phyloP scores from a whole-genome alignment of 371 early-diverging fungal genomes.

The Sporodiniella umbellata region DNA sequence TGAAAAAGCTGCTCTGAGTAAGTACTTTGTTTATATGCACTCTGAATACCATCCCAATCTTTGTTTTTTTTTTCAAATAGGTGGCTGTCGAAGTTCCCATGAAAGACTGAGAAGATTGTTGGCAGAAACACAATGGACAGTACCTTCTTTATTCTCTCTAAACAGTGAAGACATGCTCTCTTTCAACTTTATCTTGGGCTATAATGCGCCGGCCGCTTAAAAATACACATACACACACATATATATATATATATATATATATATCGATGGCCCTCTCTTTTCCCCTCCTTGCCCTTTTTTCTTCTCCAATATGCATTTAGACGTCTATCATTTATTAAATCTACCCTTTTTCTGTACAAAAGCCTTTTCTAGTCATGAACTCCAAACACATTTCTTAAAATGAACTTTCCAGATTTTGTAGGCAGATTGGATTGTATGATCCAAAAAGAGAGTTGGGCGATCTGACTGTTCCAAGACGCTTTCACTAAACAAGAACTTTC shows the following conservation, averaged over 20 bases:
- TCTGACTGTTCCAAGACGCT: slow-evolving; percentile 38
- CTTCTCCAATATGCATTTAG: too few relatives aligned
- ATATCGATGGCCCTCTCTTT: too few relatives aligned
- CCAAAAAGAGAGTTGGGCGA: slow-evolving; percentile 23
- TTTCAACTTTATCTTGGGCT: slow-evolving; percentile 22
- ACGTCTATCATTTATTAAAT: too few relatives aligned
- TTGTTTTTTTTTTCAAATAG: slow-evolving; percentile 12
- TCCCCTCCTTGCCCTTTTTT: not conserved
- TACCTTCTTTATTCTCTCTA: slow-evolving; percentile 11
- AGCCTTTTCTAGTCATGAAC: not conserved
- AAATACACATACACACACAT: not conserved
- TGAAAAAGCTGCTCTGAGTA: slow-evolving; percentile 57
- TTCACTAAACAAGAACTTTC: slow-evolving; percentile 25
- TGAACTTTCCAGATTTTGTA: slow-evolving; percentile 12
- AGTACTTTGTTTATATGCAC: not conserved
- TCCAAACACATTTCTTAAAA: slow-evolving; percentile 32
- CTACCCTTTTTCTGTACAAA: too few relatives aligned
- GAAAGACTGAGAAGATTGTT: slow-evolving; percentile 53
- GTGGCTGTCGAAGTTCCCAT: slow-evolving; percentile 54
- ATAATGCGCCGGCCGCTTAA: slow-evolving; percentile 35
- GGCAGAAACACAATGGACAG: slow-evolving; percentile 42
- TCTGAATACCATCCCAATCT: not conserved
- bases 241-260: slow-evolving; percentile 2
- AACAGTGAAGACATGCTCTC: slow-evolving; percentile 18
- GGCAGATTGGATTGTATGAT: slow-evolving; percentile 33